Evolutionary conservation across 2,329 filamentous ascomycete genomes (phyloP).

Genomic region (Neonectria ditissima): DNA sequence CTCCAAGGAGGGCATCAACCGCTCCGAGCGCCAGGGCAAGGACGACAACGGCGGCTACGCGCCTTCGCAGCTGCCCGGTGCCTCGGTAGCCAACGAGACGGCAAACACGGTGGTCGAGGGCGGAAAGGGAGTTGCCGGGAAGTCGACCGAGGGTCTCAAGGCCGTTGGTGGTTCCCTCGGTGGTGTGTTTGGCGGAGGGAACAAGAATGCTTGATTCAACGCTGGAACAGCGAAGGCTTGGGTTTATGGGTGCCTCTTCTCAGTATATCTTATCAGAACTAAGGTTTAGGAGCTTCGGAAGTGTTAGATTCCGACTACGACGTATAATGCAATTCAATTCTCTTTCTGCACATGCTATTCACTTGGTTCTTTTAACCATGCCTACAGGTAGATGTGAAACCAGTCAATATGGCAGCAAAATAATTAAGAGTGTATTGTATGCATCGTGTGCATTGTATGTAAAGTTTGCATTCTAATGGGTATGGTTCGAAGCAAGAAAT

Average conservation of each 20-base stretch:
- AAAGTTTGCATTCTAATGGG: slow-evolving; percentile 25
- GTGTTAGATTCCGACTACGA: not conserved
- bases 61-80: slow-evolving; percentile 47
- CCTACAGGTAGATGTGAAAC: not conserved
- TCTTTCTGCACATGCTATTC: not conserved
- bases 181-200: slow-evolving; percentile 50
- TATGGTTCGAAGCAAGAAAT: slow-evolving; percentile 23
- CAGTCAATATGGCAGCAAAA: not conserved
- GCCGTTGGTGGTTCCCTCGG: slow-evolving; percentile 48
- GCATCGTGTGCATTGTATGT: too few species aligned
- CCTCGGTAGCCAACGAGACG: slow-evolving; percentile 43
- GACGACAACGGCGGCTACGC: slow-evolving; percentile 68
- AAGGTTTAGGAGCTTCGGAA: slow-evolving; percentile 3
- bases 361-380: too few species aligned
- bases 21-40: slow-evolving; percentile 72
- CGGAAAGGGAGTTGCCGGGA: slow-evolving; percentile 46
- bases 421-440: slow-evolving; percentile 25
- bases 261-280: not conserved
- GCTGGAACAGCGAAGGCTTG: not conserved
- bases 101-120: slow-evolving; percentile 47
- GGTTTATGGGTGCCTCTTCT: not conserved
- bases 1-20: slow-evolving; percentile 75
- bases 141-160: slow-evolving; percentile 45
- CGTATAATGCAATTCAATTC: not conserved
- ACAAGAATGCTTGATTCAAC: slow-evolving; percentile 29